These are phyloP conservation scores for Smallanthus sonchifolius DNA, from an alignment of 129 eudicot genomes.

Conservation along the genomic window DNA sequence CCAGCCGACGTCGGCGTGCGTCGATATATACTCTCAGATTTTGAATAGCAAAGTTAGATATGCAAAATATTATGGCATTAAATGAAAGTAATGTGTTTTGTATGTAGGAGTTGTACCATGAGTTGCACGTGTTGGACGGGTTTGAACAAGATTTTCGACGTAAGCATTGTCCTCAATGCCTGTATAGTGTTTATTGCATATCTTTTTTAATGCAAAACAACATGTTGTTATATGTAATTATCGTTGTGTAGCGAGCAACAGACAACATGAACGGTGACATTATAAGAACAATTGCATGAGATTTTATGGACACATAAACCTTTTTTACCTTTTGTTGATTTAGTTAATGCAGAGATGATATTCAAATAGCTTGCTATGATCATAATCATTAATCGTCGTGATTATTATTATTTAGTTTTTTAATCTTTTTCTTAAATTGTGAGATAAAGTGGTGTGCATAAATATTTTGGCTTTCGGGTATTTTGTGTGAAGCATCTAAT, in stretches of 20 bases:
- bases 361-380: not conserved
- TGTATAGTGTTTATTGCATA: not conserved
- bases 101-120: slow-evolving; percentile 94
- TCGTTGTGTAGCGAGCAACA: not conserved
- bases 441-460: not conserved
- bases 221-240: not conserved
- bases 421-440: not conserved
- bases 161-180: slow-evolving; percentile 29
- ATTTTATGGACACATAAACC: not conserved
- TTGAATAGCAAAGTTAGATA: slow-evolving; percentile 1
- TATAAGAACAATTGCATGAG: not conserved
- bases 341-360: not conserved
- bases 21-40: not conserved
- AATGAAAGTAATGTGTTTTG: not conserved
- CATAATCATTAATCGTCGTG: not conserved
- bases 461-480: not conserved
- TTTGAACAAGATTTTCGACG: slow-evolving; percentile 88
- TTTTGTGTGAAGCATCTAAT: not conserved
- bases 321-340: not conserved
- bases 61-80: not conserved
- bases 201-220: not conserved
- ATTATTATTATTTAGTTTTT: not conserved
- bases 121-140: slow-evolving; percentile 90
- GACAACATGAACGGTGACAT: not conserved
- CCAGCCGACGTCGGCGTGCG: not conserved